Base-by-base conservation (phyloP, 108 stramenopile species). In the Pseudonitzschia multiseries region DNA sequence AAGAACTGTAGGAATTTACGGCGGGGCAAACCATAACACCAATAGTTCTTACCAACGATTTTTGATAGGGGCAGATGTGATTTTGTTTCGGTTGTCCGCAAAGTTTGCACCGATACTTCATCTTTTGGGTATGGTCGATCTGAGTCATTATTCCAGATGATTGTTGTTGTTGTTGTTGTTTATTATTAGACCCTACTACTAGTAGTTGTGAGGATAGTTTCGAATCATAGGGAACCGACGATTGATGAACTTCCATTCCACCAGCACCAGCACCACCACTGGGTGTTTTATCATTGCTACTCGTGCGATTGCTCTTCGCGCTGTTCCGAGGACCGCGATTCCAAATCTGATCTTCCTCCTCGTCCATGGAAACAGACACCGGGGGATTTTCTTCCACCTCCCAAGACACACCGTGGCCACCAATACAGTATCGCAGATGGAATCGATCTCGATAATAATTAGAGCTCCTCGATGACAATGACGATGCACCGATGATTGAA, bases 11-110 rank as follows among this genome's bases (percentile, higher is more conserved):
- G 27, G 90, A 85, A 73, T 93, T 91, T 51, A 89, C 88, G 14
- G 85, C 87, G 4, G 90, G 81, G 65, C 85, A 86, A 8, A 91
- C 90, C 87, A 86, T 87, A 56, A 87, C 83, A 17, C 89, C 93
- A 72, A 93, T 91, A 57, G 87, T 91, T 53, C 93, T 68, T 51
- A 89, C 81, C 31, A 93, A 60, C 6, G 84, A 80, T 17, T 77
- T 83, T 67, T 84, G 80, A 70, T 83, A 89, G 9, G 88, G 80
- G 43, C 92, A 93, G 31, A 73, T 75, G 73, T 93, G 89, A 50
- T 89, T 90, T 59, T 93, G 89, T 74, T 93, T 93, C n/a, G 86
- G 86, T 51, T 88, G 86, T n/a, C 92, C 92, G 69, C 92, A 93
- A 36, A 90, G 83, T 61, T 91, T 93, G 80, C 92, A 93, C 2